Evolutionary conservation across 768 basidiomycete genomes (phyloP).

Genomic region (Pulveroboletus sp.): DNA sequence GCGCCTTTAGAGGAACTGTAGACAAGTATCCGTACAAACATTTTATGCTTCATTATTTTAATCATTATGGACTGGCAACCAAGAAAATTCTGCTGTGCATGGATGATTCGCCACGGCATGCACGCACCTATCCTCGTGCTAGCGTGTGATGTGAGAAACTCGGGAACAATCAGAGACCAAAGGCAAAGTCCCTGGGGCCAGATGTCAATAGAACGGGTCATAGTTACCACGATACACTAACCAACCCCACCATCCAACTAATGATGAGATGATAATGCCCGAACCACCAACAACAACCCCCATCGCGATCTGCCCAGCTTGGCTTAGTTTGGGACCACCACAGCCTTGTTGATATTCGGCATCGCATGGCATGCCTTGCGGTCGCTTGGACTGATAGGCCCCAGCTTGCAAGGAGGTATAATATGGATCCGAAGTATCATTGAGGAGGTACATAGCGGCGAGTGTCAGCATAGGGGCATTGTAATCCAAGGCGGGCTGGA

Average conservation of each 20-base stretch:
- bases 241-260: slow-evolving; percentile 38
- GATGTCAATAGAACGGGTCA: slow-evolving; percentile 20
- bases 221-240: slow-evolving; percentile 25
- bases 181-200: too few relatives aligned
- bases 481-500: slow-evolving; percentile 79
- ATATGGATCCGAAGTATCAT: slow-evolving; percentile 69
- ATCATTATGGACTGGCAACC: too few relatives aligned
- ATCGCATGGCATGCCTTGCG: slow-evolving; percentile 77
- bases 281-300: slow-evolving; percentile 63
- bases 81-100: neutral
- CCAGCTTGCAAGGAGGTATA: slow-evolving; percentile 72
- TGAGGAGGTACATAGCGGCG: slow-evolving; percentile 72
- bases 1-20: neutral
- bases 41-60: too few relatives aligned
- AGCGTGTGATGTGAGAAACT: too few relatives aligned
- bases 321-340: slow-evolving; percentile 50
- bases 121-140: too few relatives aligned
- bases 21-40: neutral
- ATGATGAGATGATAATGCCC: slow-evolving; percentile 53
- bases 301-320: slow-evolving; percentile 64
- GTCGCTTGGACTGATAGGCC: slow-evolving; percentile 57
- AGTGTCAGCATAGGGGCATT: slow-evolving; percentile 89
- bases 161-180: too few relatives aligned
- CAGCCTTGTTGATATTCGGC: slow-evolving; percentile 59
- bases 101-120: too few relatives aligned